A percentile compares a stretch with the other conserved stretches of the same genome.
These are phyloP conservation scores for Inonotus hispidus DNA, from an alignment of 1,284 basidiomycete genomes.

Conservation along the genomic window DNA sequence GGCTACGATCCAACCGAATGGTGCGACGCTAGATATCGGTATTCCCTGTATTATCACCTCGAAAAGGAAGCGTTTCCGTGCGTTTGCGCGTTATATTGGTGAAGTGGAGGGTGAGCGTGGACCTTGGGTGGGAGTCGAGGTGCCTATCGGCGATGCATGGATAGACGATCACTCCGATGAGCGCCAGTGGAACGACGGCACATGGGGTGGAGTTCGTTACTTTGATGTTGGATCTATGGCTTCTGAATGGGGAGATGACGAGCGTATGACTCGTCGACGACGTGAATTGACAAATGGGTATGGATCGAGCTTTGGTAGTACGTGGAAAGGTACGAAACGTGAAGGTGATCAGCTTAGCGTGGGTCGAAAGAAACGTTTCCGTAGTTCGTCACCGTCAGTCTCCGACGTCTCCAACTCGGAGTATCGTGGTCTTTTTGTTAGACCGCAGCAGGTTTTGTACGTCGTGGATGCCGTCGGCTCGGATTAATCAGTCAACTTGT, in stretches of 20 bases:
- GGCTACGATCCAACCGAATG: conserved; percentile 36
- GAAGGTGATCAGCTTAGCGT: conserved; percentile 61
- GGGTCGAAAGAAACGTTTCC: conserved; percentile 58
- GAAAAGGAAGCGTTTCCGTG: conserved; percentile 78
- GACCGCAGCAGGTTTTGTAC: conserved; percentile 77
- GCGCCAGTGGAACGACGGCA: conserved; percentile 79
- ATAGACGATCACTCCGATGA: conserved; percentile 46
- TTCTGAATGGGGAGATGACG: conserved; percentile 56
- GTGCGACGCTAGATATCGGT: conserved; percentile 78
- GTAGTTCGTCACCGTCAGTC: conserved; percentile 64
- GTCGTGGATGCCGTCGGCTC: conserved; percentile 66
- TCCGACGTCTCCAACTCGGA: conserved; percentile 59
- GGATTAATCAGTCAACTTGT: conserved; percentile 26
- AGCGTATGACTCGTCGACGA: conserved; percentile 38
- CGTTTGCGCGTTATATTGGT: conserved; percentile 84
- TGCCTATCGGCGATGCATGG: conserved; percentile 61
- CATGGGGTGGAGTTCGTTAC: conserved; percentile 73
- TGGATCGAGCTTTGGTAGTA: conserved; percentile 18
- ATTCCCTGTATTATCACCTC: conserved; percentile 89
- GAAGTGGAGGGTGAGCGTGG: conserved; percentile 74
- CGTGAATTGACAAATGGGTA: conserved; percentile 26
- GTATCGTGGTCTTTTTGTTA: conserved; percentile 69
- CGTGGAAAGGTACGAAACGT: conserved; percentile 43
- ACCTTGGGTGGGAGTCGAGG: conserved; percentile 90
- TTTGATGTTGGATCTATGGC: conserved; percentile 61